Evolutionary conservation across 352 stramenopile species (phyloP).

Genomic region (Phytophthora pistaciae): DNA sequence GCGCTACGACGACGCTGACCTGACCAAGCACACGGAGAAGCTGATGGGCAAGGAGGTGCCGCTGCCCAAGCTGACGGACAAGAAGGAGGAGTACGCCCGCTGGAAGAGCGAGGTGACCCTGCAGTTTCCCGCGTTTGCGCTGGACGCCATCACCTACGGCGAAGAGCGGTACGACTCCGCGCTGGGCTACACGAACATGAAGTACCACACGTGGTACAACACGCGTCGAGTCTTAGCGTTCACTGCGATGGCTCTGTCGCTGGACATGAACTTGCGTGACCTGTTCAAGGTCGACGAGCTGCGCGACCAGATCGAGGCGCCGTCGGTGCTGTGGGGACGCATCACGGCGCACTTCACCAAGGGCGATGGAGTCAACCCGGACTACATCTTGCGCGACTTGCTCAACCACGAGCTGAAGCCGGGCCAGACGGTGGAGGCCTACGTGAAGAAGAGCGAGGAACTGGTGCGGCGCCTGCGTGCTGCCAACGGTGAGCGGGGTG

Average conservation of each 20-base stretch:
- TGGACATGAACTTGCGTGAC: not conserved
- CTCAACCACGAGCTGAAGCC: not conserved
- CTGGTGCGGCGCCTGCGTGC: not conserved
- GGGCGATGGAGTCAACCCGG: not conserved
- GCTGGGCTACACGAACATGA: not conserved
- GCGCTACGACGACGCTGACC: not conserved
- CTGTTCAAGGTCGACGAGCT: not conserved
- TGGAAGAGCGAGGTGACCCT: not conserved
- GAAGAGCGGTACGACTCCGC: not conserved
- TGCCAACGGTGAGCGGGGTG: not conserved
- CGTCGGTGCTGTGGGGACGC: not conserved
- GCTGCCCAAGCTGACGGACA: not conserved
- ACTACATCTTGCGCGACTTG: not conserved
- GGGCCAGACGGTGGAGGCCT: not conserved
- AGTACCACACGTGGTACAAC: not conserved
- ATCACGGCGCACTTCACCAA: not conserved
- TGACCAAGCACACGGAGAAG: not conserved
- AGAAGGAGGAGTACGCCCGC: not conserved
- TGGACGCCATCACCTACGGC: not conserved
- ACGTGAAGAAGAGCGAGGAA: not conserved
- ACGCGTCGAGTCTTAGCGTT: not conserved
- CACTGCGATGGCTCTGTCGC: not conserved
- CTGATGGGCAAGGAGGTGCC: not conserved
- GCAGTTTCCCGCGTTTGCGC: not conserved
- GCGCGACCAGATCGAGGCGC: not conserved